Conservation (phyloP, 2,329 filamentous ascomycete genomes). For the Aureobasidium sp. region DNA sequence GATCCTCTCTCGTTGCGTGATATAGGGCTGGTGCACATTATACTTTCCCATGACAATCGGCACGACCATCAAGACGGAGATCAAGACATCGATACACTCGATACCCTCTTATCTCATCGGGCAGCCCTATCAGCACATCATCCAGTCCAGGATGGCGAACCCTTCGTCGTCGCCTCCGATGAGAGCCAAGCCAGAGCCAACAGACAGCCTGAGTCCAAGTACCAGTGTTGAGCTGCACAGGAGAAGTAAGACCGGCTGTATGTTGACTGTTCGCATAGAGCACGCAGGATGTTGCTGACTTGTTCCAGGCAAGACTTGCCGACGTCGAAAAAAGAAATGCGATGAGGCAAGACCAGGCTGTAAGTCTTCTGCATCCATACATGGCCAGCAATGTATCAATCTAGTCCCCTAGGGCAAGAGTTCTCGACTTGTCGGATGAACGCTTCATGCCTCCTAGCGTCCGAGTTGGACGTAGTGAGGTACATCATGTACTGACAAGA, state of each 20-base stretch:
- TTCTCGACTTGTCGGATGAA: not conserved
- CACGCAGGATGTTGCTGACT: slow-evolving; percentile 48
- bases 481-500: slow-evolving; percentile 22
- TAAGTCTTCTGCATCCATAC: slow-evolving; percentile 20
- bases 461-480: no score
- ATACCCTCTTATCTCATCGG: not conserved
- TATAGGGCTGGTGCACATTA: not conserved
- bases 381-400: not conserved
- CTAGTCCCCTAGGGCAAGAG: not conserved
- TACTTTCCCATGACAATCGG: not conserved
- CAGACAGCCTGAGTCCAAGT: slow-evolving; percentile 5
- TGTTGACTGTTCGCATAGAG: not conserved
- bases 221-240: slow-evolving; percentile 2
- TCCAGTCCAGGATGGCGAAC: not conserved
- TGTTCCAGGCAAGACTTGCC: slow-evolving; percentile 39
- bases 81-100: not conserved
- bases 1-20: not conserved
- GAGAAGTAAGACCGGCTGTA: slow-evolving; percentile 6
- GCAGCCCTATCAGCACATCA: not conserved
- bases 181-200: not conserved
- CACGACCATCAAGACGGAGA: not conserved
- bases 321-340: slow-evolving; percentile 56
- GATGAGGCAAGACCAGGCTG: slow-evolving; percentile 43
- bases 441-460: not conserved
- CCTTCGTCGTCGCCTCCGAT: not conserved